Percentiles rank a stretch among this genome's conserved stretches.
Conservation (phyloP, 306 rosid species). For the Castanea crenata region DNA sequence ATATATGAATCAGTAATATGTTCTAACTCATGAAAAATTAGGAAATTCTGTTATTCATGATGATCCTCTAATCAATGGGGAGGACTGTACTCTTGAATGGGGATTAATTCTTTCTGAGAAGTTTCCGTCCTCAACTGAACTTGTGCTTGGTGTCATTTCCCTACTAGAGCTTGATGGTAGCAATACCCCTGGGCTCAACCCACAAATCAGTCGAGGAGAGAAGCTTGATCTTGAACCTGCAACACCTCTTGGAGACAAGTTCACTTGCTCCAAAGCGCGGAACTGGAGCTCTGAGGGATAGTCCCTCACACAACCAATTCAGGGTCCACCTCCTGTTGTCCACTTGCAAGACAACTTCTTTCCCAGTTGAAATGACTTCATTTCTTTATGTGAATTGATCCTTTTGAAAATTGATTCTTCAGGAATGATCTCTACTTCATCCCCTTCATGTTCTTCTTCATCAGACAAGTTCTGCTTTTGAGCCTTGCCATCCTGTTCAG, state of each 20-base stretch:
- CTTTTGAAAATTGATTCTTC: slow-evolving; percentile 69
- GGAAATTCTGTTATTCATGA: slow-evolving; percentile 36
- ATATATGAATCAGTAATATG: slow-evolving; percentile 41
- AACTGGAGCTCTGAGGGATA: slow-evolving; percentile 85
- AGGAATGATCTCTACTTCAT: slow-evolving; percentile 49
- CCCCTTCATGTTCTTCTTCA: slow-evolving; percentile 41
- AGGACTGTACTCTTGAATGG: slow-evolving; percentile 37
- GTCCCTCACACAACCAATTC: slow-evolving; percentile 90
- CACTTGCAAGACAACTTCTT: slow-evolving; percentile 91
- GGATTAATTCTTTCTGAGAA: slow-evolving; percentile 20
- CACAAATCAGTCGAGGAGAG: slow-evolving; percentile 32
- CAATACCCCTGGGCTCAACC: slow-evolving; percentile 36
- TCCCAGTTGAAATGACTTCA: slow-evolving; percentile 80
- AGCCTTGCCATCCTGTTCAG: slow-evolving; percentile 25
- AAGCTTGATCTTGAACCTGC: slow-evolving; percentile 31
- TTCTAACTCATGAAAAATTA: slow-evolving; percentile 25
- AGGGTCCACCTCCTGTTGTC: slow-evolving; percentile 98
- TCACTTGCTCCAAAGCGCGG: slow-evolving; percentile 81
- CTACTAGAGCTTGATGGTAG: slow-evolving; percentile 19
- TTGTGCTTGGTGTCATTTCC: slow-evolving; percentile 19
- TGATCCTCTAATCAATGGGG: slow-evolving; percentile 45
- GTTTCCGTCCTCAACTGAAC: slow-evolving; percentile 6
- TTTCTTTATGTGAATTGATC: slow-evolving; percentile 75
- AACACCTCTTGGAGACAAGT: slow-evolving; percentile 71
- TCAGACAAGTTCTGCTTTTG: slow-evolving; percentile 25